These are phyloP conservation scores for Escallonia herrerae DNA, from an alignment of 129 eudicot genomes.

Conservation along the genomic window DNA sequence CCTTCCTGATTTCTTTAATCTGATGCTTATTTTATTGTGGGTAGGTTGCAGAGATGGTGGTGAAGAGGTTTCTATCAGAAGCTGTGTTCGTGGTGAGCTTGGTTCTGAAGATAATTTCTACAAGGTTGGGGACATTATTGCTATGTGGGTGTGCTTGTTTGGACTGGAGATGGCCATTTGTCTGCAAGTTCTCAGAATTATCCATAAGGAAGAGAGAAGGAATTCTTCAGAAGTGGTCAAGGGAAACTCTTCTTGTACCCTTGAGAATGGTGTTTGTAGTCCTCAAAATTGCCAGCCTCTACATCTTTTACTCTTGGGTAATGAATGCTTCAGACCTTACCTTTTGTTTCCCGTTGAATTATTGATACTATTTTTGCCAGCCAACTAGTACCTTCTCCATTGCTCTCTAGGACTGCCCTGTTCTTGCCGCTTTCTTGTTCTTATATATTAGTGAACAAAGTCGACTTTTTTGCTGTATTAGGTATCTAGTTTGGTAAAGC, in stretches of 20 bases:
- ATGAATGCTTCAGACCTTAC: background rate
- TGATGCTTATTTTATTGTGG: background rate
- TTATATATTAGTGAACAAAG: no score
- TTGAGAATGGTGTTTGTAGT: constrained; percentile 44
- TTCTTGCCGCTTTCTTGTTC: background rate
- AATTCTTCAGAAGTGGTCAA: constrained; percentile 78
- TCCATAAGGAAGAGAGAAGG: constrained; percentile 55
- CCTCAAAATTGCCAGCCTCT: constrained; percentile 45
- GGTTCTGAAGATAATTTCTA: constrained; percentile 53
- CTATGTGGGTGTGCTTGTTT: constrained; percentile 69
- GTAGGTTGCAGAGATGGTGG: constrained; percentile 65
- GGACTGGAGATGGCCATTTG: constrained; percentile 71
- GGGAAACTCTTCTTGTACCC: constrained; percentile 29
- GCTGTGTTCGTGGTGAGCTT: constrained; percentile 39
- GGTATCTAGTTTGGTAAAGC: no score
- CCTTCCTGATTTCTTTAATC: background rate
- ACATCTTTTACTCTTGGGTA: constrained; percentile 60
- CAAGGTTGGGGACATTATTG: constrained; percentile 69
- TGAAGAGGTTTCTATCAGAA: constrained; percentile 44
- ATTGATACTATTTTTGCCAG: no score
- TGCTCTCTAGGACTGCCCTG: background rate
- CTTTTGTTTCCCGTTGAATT: background rate
- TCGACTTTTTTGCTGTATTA: no score
- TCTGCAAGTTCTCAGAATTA: constrained; percentile 64
- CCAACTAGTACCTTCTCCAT: no score